Conservation (phyloP, 2,329 filamentous ascomycete genomes). For the Dichotomopilus funicola region DNA sequence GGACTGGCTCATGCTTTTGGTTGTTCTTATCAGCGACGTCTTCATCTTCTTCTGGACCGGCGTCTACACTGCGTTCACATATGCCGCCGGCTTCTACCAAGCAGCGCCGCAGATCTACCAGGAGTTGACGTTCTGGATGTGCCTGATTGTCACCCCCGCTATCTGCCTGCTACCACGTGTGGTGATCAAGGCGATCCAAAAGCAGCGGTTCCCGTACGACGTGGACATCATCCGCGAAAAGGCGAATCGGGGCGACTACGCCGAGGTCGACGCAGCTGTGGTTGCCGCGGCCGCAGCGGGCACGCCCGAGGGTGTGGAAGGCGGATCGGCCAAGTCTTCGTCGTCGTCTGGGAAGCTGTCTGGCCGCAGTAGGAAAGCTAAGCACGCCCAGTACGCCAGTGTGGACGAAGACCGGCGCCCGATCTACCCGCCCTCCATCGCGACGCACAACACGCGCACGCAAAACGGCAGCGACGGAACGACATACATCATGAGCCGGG, state of each 20-base stretch:
- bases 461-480: conserved; percentile 93
- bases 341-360: conserved; percentile 51
- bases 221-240: conserved; percentile 96
- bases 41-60: conserved; percentile 96
- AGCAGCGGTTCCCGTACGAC: conserved; percentile 88
- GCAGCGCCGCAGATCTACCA: conserved; percentile 73
- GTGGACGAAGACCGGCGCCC: conserved; percentile 83
- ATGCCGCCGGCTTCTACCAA: conserved; percentile 59
- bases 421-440: conserved; percentile 88
- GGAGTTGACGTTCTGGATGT: conserved; percentile 79
- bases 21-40: conserved; percentile 74
- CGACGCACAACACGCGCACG: conserved; percentile 74
- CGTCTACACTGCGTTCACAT: conserved; percentile 58
- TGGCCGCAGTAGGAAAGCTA: conserved; percentile 44
- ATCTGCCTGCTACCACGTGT: conserved; percentile 86
- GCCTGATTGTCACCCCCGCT: conserved; percentile 69
- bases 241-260: conserved; percentile 74
- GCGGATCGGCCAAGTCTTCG: conserved; percentile 51
- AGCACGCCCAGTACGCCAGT: conserved; percentile 53
- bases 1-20: conserved; percentile 91
- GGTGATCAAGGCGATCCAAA: conserved; percentile 78
- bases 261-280: conserved; percentile 49
- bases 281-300: conserved; percentile 28
- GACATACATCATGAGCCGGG: conserved; percentile 66
- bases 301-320: conserved; percentile 32